Evolutionary conservation across 2,329 filamentous ascomycete genomes (phyloP).

Genomic region (Aspergillus alliaceus): DNA sequence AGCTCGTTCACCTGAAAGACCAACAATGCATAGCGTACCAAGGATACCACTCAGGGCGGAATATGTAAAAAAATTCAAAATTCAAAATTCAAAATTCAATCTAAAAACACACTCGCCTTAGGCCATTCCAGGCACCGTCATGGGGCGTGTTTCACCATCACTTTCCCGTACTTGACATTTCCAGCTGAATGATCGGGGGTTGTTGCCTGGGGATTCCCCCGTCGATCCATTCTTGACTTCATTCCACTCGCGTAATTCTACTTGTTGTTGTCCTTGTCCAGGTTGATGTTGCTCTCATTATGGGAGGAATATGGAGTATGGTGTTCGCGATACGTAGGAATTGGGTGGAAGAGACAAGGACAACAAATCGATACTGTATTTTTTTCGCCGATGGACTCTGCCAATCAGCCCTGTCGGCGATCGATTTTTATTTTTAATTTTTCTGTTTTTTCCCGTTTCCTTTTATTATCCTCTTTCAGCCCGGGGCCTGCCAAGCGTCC

Average conservation of each 20-base stretch:
- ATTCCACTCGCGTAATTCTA: too few species aligned
- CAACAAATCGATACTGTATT: too few species aligned
- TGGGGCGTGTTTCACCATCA: conserved; percentile 5
- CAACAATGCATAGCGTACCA: background rate
- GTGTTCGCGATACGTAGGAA: too few species aligned
- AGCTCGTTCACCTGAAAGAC: background rate
- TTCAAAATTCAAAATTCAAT: background rate
- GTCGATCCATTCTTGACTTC: background rate
- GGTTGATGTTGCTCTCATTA: too few species aligned
- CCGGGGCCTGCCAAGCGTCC: background rate
- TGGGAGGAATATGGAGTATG: too few species aligned
- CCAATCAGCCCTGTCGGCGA: background rate
- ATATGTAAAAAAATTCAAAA: background rate
- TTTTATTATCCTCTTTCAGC: too few species aligned
- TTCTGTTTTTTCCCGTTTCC: too few species aligned
- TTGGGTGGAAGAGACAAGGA: too few species aligned
- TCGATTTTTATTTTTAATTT: background rate
- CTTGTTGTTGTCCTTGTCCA: background rate
- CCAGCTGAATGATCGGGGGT: background rate
- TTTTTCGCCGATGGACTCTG: background rate
- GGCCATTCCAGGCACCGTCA: conserved; percentile 4
- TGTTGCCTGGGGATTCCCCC: background rate
- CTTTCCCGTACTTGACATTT: background rate
- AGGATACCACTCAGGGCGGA: background rate
- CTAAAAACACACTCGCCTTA: conserved; percentile 4